phyloP scores from a whole-genome alignment of 2,329 filamentous ascomycete genomes.

The Zymoseptoria ardabiliae region DNA sequence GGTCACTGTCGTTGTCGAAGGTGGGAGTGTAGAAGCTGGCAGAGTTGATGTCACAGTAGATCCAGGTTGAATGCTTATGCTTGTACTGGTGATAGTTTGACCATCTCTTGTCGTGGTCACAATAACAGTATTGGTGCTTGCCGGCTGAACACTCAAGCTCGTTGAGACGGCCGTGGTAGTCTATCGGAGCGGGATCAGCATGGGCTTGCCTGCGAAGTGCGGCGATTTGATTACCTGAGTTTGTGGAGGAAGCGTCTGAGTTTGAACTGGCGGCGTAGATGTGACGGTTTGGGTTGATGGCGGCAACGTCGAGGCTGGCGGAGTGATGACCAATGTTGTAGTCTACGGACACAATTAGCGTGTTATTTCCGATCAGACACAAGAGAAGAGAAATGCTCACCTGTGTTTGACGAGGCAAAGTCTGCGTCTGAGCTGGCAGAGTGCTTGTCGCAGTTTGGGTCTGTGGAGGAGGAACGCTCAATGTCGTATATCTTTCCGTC shows the following conservation, averaged over 20 bases:
- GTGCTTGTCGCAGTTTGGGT: no score
- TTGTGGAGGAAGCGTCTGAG: neutral
- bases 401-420: no score
- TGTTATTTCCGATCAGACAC: no score
- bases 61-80: neutral
- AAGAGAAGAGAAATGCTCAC: no score
- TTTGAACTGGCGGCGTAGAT: neutral
- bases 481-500: no score
- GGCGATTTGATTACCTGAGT: neutral
- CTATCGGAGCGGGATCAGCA: neutral
- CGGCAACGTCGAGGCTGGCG: neutral
- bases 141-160: neutral
- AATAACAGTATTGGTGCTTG: neutral
- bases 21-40: neutral
- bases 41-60: neutral
- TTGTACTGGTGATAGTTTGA: neutral
- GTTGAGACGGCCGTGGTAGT: neutral
- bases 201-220: neutral
- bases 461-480: no score
- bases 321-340: neutral
- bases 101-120: neutral
- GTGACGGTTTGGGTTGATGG: neutral
- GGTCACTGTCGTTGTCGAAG: neutral
- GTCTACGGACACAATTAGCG: neutral
- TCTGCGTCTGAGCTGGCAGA: no score